Evolutionary conservation across 805 yeast genomes (phyloP), one percentile per base, ranked within the genome.

Genomic region (Cyberlindnera lachancei): DNA sequence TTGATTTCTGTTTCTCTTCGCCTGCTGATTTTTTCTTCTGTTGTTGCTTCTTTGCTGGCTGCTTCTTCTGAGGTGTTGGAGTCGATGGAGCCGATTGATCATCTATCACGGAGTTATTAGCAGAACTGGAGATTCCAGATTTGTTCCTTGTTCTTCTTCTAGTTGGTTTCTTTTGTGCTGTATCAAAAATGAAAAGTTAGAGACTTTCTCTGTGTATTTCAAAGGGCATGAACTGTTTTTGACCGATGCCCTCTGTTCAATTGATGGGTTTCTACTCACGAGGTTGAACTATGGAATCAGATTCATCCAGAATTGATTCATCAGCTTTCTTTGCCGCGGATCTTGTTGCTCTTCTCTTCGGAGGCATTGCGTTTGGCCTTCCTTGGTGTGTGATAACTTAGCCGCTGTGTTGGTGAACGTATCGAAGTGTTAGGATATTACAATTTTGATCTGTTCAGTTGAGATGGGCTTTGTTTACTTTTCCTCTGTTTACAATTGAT

Each of bases 311-410:
- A 5, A 25, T 18, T 13, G 28, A 26, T 4, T 24, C 40, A 4
- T 30, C 20, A 14, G 28, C 31, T 3, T 28, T 30, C 30, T 34
- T 41, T 23, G 35, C 34, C 3, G 48, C 27, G 1, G 50, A 36
- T 16, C 47, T 41, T 10, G 50, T 41, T 16, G 46, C 34, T 34
- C 45, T 45, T 35, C 36, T 43, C 38, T 35, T 40, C 24, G 50
- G 50, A 4, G 49, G 49, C 52, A 44, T 44, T 13, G 14, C 10
- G 21, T 19, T 19, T 19, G 10, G 21, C 10, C 10, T 7, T 19
- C 10, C 10, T 19, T 7, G 21, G 7, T 19, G 21, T 19, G 7
- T 19, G 21, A 8, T 19, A 8, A 19, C 21, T 19, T 19, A n/a
- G n/a, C n/a, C n/a, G n/a, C n/a, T n/a, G n/a, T n/a, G n/a, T n/a